These are phyloP conservation scores for Spencermartinsiella ligniputridi DNA, from an alignment of 1,139 yeast genomes.

Conservation along the genomic window DNA sequence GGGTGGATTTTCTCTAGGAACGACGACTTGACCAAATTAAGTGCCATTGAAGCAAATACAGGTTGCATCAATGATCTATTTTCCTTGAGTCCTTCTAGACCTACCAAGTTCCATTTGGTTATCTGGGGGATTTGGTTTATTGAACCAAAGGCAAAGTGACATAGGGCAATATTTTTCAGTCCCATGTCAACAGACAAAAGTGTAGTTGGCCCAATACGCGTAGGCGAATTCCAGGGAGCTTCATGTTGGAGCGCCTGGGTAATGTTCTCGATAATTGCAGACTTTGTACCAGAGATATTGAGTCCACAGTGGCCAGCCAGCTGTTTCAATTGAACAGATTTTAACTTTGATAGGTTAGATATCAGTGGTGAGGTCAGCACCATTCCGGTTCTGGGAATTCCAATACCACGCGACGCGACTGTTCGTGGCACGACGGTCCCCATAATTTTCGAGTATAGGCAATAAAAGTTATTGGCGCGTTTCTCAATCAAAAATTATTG, in stretches of 20 bases:
- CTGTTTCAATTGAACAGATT: conserved; percentile 13
- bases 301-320: conserved; percentile 25
- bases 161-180: conserved; percentile 40
- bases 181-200: conserved; percentile 43
- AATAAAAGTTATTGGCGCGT: too few relatives aligned
- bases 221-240: not conserved
- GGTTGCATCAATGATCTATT: conserved; percentile 24
- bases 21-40: conserved; percentile 16
- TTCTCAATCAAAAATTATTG: too few relatives aligned
- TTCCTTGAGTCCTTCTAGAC: conserved; percentile 33
- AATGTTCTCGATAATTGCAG: conserved; percentile 15
- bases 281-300: conserved; percentile 23
- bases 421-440: too few relatives aligned
- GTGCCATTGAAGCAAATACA: conserved; percentile 24
- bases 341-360: conserved; percentile 4
- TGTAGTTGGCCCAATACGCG: conserved; percentile 1
- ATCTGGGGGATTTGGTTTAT: conserved; percentile 29
- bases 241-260: not conserved
- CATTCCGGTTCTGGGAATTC: not conserved
- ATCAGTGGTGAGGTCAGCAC: not conserved
- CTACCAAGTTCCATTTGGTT: conserved; percentile 43
- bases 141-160: conserved; percentile 25
- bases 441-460: too few relatives aligned
- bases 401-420: not conserved
- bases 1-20: not conserved